phyloP scores from a whole-genome alignment of 2,329 filamentous ascomycete genomes.

The Colletotrichum tanaceti region DNA sequence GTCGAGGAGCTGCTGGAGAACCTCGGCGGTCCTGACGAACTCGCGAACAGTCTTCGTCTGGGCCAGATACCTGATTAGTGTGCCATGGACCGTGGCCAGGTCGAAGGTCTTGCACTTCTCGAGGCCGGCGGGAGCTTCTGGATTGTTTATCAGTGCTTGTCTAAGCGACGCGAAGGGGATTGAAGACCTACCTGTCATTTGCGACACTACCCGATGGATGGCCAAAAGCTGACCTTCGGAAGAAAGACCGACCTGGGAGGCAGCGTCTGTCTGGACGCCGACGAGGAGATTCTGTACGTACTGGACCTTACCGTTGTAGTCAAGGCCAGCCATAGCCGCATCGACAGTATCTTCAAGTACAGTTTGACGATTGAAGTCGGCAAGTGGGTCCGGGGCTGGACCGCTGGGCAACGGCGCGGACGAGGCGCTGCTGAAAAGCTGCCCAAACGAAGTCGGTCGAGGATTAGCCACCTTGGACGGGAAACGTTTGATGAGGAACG shows the following conservation, averaged over 20 bases:
- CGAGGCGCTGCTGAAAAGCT: constrained; percentile 35
- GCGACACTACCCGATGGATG: constrained; percentile 55
- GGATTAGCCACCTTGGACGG: constrained; percentile 47
- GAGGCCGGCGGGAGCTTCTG: constrained; percentile 29
- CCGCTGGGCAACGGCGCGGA: constrained; percentile 15
- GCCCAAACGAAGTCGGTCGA: constrained; percentile 49
- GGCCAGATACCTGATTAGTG: constrained; percentile 51
- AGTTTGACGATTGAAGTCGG: constrained; percentile 23
- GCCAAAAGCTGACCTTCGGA: constrained; percentile 56
- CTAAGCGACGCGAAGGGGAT: neutral
- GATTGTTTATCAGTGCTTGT: constrained; percentile 1
- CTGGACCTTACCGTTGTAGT: constrained; percentile 48
- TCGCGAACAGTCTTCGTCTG: constrained; percentile 47
- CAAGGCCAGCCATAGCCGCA: constrained; percentile 49
- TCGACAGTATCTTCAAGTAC: constrained; percentile 49
- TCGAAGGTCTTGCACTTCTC: constrained; percentile 48
- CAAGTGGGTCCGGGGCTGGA: constrained; percentile 26
- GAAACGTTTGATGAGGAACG: constrained; percentile 56
- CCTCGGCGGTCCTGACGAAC: constrained; percentile 55
- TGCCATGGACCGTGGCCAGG: constrained; percentile 56
- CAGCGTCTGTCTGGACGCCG: constrained; percentile 7
- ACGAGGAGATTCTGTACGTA: constrained; percentile 55
- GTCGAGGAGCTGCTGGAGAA: constrained; percentile 61
- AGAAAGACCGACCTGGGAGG: constrained; percentile 5
- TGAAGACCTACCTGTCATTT: constrained; percentile 52